Percentiles rank a stretch among this genome's conserved stretches.
Conservation (phyloP, 2,329 filamentous ascomycete species). For the Epichloe gansuensis region DNA sequence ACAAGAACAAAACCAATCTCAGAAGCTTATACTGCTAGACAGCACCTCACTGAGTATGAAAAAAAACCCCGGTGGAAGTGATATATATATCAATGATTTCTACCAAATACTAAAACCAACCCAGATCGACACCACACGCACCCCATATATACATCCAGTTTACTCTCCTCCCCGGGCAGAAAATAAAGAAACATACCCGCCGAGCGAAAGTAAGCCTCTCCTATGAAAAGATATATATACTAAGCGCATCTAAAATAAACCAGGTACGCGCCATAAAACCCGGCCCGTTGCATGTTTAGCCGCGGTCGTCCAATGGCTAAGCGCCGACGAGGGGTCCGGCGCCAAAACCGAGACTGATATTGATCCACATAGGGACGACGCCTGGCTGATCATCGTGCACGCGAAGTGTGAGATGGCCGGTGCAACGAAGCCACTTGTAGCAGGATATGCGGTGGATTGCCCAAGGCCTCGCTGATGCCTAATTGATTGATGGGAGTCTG, state of each 20-base stretch:
- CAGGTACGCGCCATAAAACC: background rate
- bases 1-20: too few relatives aligned
- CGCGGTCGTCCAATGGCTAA: background rate
- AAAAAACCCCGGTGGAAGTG: too few relatives aligned
- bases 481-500: background rate
- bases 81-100: too few relatives aligned
- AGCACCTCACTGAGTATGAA: too few relatives aligned
- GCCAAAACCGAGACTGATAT: background rate
- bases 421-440: background rate
- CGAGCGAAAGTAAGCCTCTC: background rate
- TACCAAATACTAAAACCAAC: too few relatives aligned
- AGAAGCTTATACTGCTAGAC: too few relatives aligned
- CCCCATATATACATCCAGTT: too few relatives aligned
- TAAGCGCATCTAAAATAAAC: background rate
- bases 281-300: conserved; percentile 1
- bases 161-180: too few relatives aligned
- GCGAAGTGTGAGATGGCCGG: background rate
- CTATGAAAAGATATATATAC: background rate
- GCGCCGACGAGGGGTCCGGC: background rate
- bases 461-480: background rate
- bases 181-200: background rate
- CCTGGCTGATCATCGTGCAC: background rate
- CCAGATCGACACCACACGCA: too few relatives aligned
- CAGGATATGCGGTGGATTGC: background rate
- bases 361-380: background rate